phyloP scores from a whole-genome alignment of 2,329 filamentous ascomycete genomes.

The Paramyrothecium roridum region DNA sequence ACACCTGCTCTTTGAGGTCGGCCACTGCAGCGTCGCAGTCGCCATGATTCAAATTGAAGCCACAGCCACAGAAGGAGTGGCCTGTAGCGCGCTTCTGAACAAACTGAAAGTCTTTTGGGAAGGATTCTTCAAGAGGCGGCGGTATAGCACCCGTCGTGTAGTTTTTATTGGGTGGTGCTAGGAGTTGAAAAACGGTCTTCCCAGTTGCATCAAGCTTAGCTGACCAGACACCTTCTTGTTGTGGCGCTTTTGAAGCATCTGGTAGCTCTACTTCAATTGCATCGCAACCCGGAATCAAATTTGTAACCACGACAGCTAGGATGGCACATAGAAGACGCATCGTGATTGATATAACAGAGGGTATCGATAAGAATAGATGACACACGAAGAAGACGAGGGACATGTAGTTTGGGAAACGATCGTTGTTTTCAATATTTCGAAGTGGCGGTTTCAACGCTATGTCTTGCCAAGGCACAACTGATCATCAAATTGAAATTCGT shows the following conservation, averaged over 20 bases:
- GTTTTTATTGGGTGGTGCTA: not conserved
- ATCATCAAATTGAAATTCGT: no score
- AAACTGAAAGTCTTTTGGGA: not conserved
- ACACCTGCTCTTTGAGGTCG: not conserved
- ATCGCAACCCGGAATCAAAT: no score
- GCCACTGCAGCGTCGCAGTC: not conserved
- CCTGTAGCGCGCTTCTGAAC: not conserved
- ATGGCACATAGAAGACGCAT: not conserved
- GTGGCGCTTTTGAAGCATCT: not conserved
- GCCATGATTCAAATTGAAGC: not conserved
- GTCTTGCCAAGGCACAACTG: no score
- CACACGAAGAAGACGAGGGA: no score
- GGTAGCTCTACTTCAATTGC: no score
- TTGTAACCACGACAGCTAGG: not conserved
- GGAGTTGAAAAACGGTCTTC: not conserved
- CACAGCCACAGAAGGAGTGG: not conserved
- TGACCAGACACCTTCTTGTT: not conserved
- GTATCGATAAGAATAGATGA: no score
- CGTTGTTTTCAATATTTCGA: no score
- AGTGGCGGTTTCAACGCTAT: no score
- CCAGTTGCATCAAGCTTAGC: not conserved
- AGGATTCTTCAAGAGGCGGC: not conserved
- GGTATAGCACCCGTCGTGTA: not conserved
- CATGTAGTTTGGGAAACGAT: no score
- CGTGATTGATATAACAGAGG: not conserved